These are phyloP conservation scores for Plasmodium falciparum DNA, from an alignment of 169 alveolate species.

Conservation along the genomic window DNA sequence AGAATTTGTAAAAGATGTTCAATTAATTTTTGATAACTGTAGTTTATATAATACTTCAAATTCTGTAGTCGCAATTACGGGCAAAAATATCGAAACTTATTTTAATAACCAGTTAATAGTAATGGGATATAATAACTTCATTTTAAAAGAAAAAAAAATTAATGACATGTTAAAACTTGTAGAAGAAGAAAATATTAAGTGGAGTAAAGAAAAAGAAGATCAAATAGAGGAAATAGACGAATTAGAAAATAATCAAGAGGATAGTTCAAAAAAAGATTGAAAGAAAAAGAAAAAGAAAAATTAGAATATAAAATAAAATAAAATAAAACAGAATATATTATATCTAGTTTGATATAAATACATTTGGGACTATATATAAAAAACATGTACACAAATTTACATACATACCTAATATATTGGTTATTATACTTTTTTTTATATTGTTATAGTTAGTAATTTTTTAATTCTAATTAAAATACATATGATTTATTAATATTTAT, in stretches of 20 bases:
- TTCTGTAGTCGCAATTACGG: slow-evolving; percentile 89
- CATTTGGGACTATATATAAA: too few species aligned
- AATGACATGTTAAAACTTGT: slow-evolving; percentile 81
- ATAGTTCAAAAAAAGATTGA: background rate
- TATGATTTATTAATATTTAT: background rate
- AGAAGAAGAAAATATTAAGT: slow-evolving; percentile 66
- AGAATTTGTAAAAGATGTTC: slow-evolving; percentile 89
- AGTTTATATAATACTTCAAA: slow-evolving; percentile 89
- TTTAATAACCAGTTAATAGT: slow-evolving; percentile 84
- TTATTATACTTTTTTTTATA: background rate
- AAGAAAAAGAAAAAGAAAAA: background rate
- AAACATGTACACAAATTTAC: too few species aligned
- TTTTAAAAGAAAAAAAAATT: slow-evolving; percentile 77
- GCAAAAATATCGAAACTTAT: slow-evolving; percentile 88
- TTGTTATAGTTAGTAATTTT: background rate
- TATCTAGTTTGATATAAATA: too few species aligned
- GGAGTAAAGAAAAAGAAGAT: slow-evolving; percentile 36
- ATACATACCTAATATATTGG: too few species aligned
- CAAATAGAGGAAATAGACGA: background rate
- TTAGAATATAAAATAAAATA: background rate
- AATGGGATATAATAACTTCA: slow-evolving; percentile 78
- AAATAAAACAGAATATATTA: background rate
- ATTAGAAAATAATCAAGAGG: background rate
- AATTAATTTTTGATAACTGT: slow-evolving; percentile 90
- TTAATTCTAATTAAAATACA: background rate